These are phyloP conservation scores for Fonsecaea pugnacius DNA, from an alignment of 2,329 filamentous ascomycete genomes.

Conservation along the genomic window DNA sequence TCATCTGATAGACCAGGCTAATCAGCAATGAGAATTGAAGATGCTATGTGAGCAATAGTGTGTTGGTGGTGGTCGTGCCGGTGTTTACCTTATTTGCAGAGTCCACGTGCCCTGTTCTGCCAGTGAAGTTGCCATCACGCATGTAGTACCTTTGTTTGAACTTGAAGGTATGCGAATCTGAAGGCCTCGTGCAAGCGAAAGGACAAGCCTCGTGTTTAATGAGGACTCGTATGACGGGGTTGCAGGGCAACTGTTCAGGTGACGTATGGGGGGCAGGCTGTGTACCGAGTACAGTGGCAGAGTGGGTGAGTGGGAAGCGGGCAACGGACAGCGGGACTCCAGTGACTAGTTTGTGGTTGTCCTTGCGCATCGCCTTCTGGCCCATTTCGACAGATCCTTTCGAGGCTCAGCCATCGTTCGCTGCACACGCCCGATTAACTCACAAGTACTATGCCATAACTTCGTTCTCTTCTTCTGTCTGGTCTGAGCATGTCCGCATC, in stretches of 20 bases:
- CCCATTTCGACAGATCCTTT: constrained; percentile 9
- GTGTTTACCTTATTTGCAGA: background rate
- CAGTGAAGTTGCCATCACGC: background rate
- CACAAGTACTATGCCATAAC: constrained; percentile 1
- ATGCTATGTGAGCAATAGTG: background rate
- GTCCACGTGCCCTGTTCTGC: background rate
- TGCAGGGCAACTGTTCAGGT: constrained; percentile 11
- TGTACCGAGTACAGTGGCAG: constrained; percentile 1
- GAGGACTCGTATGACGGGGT: constrained; percentile 12
- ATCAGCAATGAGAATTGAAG: constrained; percentile 27
- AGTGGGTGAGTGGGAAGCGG: background rate
- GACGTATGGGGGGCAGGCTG: constrained; percentile 21
- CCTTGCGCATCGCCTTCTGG: constrained; percentile 6
- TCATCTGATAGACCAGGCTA: constrained; percentile 24
- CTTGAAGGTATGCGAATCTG: background rate
- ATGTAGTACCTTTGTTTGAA: background rate
- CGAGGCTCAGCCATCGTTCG: constrained; percentile 19
- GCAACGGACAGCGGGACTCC: background rate
- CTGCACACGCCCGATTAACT: background rate
- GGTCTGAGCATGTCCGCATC: constrained; percentile 26
- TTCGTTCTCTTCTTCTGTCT: background rate
- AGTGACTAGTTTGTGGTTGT: background rate
- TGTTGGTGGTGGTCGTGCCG: background rate
- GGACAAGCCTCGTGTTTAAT: background rate
- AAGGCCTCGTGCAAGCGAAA: background rate